phyloP scores from a whole-genome alignment of 306 rosid species.

The Spatholobus suberectus region DNA sequence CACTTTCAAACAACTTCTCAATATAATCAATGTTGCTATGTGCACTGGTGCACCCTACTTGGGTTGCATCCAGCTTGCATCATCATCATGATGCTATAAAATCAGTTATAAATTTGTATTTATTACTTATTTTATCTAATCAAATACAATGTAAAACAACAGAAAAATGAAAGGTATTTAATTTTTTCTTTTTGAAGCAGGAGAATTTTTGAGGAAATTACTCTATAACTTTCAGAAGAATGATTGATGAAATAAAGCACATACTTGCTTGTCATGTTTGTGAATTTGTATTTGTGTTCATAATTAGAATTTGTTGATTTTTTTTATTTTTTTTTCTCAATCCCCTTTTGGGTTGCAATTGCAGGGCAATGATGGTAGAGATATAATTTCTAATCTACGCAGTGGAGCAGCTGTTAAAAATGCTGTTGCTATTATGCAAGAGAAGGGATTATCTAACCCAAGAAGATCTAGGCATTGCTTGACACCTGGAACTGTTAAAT shows the following conservation, averaged over 20 bases:
- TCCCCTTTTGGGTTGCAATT: slow-evolving; percentile 37
- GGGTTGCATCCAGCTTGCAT: not conserved
- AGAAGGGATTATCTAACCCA: slow-evolving; percentile 64
- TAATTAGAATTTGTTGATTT: slow-evolving; percentile 3
- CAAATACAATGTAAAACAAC: not conserved
- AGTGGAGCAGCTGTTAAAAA: slow-evolving; percentile 78
- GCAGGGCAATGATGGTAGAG: slow-evolving; percentile 69
- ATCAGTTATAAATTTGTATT: not conserved
- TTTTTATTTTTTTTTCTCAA: slow-evolving; percentile 20
- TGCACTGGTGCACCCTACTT: not conserved
- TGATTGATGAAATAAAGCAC: slow-evolving; percentile 6
- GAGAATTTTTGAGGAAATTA: slow-evolving; percentile 12
- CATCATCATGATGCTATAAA: not conserved
- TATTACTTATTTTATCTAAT: not conserved
- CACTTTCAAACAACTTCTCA: slow-evolving; percentile 1
- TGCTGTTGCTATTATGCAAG: slow-evolving; percentile 78
- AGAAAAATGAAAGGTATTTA: not conserved
- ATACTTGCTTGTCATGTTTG: not conserved
- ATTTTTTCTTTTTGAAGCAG: not conserved
- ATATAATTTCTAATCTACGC: slow-evolving; percentile 66
- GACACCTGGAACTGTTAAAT: slow-evolving; percentile 89
- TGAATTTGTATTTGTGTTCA: not conserved
- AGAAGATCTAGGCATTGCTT: slow-evolving; percentile 72
- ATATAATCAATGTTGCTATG: not conserved
- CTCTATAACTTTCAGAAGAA: slow-evolving; percentile 23